A percentile compares a stretch with the other conserved stretches of the same genome.
phyloP scores from a whole-genome alignment of 331 rosid species.

The Phaseolus coccineus region DNA sequence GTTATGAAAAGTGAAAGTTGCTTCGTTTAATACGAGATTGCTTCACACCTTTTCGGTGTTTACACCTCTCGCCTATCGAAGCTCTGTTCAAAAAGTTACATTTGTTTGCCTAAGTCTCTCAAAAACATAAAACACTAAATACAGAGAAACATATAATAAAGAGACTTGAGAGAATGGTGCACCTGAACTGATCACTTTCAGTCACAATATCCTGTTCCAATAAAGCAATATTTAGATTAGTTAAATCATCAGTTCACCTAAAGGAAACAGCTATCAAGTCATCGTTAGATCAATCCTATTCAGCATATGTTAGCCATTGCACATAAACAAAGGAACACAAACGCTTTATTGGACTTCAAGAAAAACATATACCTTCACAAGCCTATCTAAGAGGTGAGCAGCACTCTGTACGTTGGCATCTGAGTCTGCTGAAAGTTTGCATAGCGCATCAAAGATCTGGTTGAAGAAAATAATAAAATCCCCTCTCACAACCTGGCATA shows the following conservation, averaged over 20 bases:
- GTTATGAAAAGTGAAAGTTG: conserved; percentile 34
- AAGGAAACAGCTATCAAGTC: conserved; percentile 35
- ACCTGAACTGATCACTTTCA: conserved; percentile 99
- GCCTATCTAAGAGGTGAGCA: conserved; percentile 96
- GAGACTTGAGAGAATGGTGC: conserved; percentile 43
- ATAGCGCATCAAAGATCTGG: conserved; percentile 93
- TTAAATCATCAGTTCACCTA: conserved; percentile 44
- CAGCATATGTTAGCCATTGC: conserved; percentile 13
- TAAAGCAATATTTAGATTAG: conserved; percentile 36
- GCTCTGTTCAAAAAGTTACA: conserved; percentile 38
- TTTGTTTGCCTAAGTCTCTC: conserved; percentile 25
- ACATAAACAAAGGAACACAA: conserved; percentile 22
- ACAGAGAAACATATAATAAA: conserved; percentile 39
- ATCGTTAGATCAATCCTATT: conserved; percentile 35
- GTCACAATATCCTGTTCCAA: conserved; percentile 97
- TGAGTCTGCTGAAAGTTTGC: conserved; percentile 98
- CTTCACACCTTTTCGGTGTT: conserved; percentile 42
- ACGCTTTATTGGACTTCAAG: conserved; percentile 20
- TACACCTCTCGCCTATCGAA: conserved; percentile 28
- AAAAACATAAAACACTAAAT: conserved; percentile 37
- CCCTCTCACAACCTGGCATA: conserved; percentile 94
- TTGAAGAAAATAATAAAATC: conserved; percentile 95
- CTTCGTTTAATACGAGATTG: conserved; percentile 41
- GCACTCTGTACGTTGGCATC: conserved; percentile 98
- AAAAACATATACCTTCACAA: conserved; percentile 78